Evolutionary conservation across 768 basidiomycete species (phyloP).

Genomic region (Amanita muscaria): DNA sequence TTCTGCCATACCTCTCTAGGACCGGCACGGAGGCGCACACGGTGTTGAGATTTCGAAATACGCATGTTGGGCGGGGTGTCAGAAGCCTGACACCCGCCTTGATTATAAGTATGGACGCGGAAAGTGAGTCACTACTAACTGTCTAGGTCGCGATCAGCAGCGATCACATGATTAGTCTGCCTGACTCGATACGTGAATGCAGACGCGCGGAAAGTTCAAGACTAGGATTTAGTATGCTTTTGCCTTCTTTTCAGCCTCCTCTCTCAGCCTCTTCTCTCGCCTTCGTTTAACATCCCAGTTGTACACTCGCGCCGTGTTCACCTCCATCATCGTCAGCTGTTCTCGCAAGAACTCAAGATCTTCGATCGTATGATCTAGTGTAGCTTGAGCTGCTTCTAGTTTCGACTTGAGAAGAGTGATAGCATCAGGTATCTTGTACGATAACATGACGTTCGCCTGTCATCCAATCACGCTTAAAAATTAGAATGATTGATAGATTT

Average conservation of each 20-base stretch:
- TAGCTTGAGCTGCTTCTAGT: constrained; percentile 58
- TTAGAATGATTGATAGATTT: constrained; percentile 24
- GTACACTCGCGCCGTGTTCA: constrained; percentile 90
- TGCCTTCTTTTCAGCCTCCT: constrained; percentile 18
- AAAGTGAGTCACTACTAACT: no score
- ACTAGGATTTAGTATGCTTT: neutral
- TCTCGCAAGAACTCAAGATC: constrained; percentile 92
- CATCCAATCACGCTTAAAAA: neutral
- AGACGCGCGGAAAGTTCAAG: no score
- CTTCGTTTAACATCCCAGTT: constrained; percentile 92
- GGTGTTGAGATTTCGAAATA: constrained; percentile 4
- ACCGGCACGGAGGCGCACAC: neutral
- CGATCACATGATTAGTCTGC: no score
- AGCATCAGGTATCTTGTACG: constrained; percentile 80
- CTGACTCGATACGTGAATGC: no score
- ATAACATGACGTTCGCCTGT: constrained; percentile 96
- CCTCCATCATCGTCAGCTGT: constrained; percentile 94
- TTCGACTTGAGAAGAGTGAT: constrained; percentile 67
- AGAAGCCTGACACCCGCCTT: no score
- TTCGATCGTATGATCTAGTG: constrained; percentile 61
- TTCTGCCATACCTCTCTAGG: neutral
- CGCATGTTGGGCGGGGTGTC: neutral
- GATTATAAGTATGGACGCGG: no score
- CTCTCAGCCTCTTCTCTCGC: constrained; percentile 43
- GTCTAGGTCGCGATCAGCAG: no score